Conservation (phyloP, 139 green algal genomes). For the Chlorella sp. region DNA sequence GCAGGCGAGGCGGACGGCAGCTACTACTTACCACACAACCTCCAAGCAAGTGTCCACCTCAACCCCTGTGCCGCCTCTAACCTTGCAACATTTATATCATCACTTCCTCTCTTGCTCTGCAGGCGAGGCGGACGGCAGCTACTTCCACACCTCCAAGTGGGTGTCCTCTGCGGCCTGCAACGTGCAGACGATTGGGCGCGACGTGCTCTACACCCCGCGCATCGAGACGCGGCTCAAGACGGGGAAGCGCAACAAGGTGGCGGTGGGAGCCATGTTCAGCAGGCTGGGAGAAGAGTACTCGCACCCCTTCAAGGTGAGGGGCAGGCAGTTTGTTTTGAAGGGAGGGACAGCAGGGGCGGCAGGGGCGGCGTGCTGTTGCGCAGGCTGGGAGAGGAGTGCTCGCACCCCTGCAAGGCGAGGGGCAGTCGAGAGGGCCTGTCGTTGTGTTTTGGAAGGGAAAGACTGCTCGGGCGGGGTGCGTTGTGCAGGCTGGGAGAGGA, state of each 20-base stretch:
- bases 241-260: constrained; percentile 48
- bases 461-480: too few relatives aligned
- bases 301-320: constrained; percentile 54
- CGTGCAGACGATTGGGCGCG: constrained; percentile 67
- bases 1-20: too few relatives aligned
- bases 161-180: constrained; percentile 70
- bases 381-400: constrained; percentile 60
- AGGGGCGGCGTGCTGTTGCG: too few relatives aligned
- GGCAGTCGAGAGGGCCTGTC: too few relatives aligned
- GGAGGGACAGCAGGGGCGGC: too few relatives aligned
- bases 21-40: too few relatives aligned
- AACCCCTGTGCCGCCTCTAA: neutral
- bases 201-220: constrained; percentile 76
- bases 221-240: constrained; percentile 69
- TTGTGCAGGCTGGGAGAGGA: constrained; percentile 58
- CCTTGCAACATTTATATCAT: neutral
- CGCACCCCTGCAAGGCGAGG: constrained; percentile 54
- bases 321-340: neutral
- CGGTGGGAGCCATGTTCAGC: constrained; percentile 45
- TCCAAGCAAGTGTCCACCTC: too few relatives aligned
- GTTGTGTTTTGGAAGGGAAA: neutral
- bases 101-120: neutral
- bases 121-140: constrained; percentile 64
- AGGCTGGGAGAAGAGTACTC: constrained; percentile 61
- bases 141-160: constrained; percentile 56